Percentiles rank a stretch among this genome's conserved stretches.
Conservation (phyloP, 352 stramenopile species). For the Phytopythium oedochilum region DNA sequence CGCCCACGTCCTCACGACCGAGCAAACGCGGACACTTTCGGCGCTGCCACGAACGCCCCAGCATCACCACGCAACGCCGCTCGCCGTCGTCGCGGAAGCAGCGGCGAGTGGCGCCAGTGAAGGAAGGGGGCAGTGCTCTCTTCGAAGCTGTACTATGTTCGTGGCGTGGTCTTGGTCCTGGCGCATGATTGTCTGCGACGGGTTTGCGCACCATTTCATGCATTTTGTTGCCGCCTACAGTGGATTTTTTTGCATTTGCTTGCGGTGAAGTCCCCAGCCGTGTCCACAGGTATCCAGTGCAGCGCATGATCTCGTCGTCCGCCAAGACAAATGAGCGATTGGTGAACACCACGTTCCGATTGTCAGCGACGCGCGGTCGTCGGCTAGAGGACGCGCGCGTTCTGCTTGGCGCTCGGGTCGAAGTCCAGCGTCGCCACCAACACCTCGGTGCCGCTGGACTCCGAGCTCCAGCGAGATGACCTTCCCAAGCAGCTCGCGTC, state of each 20-base stretch:
- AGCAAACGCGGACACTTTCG: not conserved
- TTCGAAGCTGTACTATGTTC: too few species aligned
- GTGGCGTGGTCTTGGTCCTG: not conserved
- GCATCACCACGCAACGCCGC: not conserved
- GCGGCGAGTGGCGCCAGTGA: conserved; percentile 1
- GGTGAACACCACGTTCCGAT: conserved; percentile 50
- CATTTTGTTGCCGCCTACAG: too few species aligned
- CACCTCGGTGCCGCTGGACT: too few species aligned
- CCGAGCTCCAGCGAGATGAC: too few species aligned
- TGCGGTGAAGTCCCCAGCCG: conserved; percentile 43
- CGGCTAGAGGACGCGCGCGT: conserved; percentile 48
- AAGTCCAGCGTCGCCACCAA: conserved; percentile 53
- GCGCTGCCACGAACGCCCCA: not conserved
- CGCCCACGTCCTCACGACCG: conserved; percentile 3
- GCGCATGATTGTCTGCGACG: not conserved
- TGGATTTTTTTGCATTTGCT: not conserved
- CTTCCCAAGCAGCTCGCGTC: too few species aligned
- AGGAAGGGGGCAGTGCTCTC: too few species aligned
- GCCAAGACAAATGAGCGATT: conserved; percentile 44
- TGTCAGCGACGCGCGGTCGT: conserved; percentile 42
- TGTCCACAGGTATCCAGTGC: conserved; percentile 75
- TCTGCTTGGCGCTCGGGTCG: conserved; percentile 14
- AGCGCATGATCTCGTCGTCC: conserved; percentile 75
- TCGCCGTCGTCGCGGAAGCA: not conserved
- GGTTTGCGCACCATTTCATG: not conserved